Percentiles rank a stretch among this genome's conserved stretches.
Conservation (phyloP, 768 basidiomycete species). For the Hericium rajendrae region DNA sequence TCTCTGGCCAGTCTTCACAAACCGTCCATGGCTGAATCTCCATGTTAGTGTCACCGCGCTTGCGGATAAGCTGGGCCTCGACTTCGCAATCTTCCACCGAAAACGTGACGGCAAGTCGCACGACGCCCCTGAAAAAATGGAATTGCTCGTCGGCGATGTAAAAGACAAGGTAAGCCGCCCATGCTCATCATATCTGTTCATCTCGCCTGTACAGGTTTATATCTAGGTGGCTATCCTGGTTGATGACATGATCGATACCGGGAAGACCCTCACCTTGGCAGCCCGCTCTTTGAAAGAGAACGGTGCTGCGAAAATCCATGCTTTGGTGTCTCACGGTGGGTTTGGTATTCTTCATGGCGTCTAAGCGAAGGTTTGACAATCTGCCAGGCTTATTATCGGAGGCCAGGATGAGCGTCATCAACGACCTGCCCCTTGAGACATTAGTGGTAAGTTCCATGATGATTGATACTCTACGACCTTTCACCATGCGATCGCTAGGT, state of each 20-base stretch:
- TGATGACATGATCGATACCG: conserved; percentile 98
- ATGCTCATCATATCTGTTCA: not conserved
- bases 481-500: conserved; percentile 38
- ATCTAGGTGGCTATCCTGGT: conserved; percentile 82
- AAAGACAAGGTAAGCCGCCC: conserved; percentile 58
- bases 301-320: conserved; percentile 81
- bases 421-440: conserved; percentile 67
- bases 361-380: not conserved
- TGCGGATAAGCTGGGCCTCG: conserved; percentile 89
- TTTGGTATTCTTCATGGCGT: conserved; percentile 9
- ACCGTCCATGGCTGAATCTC: no score
- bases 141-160: conserved; percentile 92
- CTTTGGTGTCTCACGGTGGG: conserved; percentile 86
- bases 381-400: conserved; percentile 71
- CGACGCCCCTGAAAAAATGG: conserved; percentile 72
- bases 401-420: conserved; percentile 54
- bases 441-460: conserved; percentile 60
- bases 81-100: conserved; percentile 93
- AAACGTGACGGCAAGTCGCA: conserved; percentile 65
- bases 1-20: conserved; percentile 2
- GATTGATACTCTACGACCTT: no score
- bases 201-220: conserved; percentile 5
- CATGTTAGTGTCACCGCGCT: conserved; percentile 77
- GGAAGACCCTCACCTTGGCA: conserved; percentile 79
- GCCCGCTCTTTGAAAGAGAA: conserved; percentile 79